Evolutionary conservation across 768 basidiomycete species (phyloP), one percentile per base, ranked within the genome.

Genomic region (Leucocoprinus leucothites): DNA sequence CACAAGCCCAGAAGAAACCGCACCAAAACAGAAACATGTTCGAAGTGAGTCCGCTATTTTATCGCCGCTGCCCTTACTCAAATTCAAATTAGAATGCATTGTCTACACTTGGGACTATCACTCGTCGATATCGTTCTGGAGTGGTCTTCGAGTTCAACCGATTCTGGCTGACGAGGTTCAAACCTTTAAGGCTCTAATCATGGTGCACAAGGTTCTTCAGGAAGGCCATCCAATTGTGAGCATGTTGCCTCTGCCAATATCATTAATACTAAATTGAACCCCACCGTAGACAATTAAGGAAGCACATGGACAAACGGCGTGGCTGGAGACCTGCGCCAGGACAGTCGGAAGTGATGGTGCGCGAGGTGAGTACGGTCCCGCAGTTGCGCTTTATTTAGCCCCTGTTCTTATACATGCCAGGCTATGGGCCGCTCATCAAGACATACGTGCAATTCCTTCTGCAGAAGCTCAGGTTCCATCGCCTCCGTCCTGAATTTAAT

Each of bases 81-180:
- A 57, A 59, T 48, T 61, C 56, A 28, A 41, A 51, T n/a, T 50
- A 98, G 96, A 98, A 76, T 93, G 91, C 64, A 98, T 99, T 68
- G 92, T 98, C 22, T 99, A 94, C 71, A 98, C 97, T 6, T 98
- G 95, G 95, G 97, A 99, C 70, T 98, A 98, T 65, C 95, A 98
- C 65, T 91, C 94, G 18, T 98, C 95, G 34, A 86, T 92, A 63
- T 95, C 95, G 5, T 98, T 98, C 69, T 99, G 97, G 97, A 94
- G 92, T 63, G 94, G 93, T 25, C 79, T 99, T 6, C 82, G 97
- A 26, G 97, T 98, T 1, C 96, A 98, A 60, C 97, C 97, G 40
- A 97, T 99, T 63, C 75, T 99, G 24, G 85, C 94, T 3, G 97
- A 99, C 70, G 97, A 99, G 75, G 85, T 98, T 0, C 94, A 97